Percentiles rank a stretch among this genome's conserved stretches.
These are phyloP conservation scores for Salisapilia sapeloensis DNA, from an alignment of 352 stramenopile genomes.

Conservation along the genomic window DNA sequence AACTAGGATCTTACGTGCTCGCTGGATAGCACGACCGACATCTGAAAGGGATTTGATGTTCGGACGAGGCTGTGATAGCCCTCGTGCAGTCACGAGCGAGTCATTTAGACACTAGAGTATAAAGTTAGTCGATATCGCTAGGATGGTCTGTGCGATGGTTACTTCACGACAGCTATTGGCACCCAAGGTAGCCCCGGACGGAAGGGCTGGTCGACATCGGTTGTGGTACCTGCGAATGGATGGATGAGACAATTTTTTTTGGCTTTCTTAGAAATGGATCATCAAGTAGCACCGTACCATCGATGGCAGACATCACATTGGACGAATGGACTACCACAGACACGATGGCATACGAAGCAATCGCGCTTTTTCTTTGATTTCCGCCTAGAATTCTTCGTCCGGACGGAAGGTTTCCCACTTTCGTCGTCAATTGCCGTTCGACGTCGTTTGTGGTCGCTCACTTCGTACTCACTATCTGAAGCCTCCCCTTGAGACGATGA, in stretches of 20 bases:
- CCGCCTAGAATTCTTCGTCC: too few species aligned
- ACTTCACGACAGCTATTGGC: slow-evolving; percentile 66
- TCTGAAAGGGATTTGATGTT: slow-evolving; percentile 29
- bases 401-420: too few species aligned
- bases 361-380: slow-evolving; percentile 2
- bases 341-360: slow-evolving; percentile 46
- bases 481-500: too few species aligned
- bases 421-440: neutral
- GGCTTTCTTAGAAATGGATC: neutral
- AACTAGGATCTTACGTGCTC: slow-evolving; percentile 79
- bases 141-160: too few species aligned
- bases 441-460: slow-evolving; percentile 1
- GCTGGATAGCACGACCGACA: slow-evolving; percentile 50
- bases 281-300: slow-evolving; percentile 16
- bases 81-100: slow-evolving; percentile 13
- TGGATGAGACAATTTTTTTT: slow-evolving; percentile 3
- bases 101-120: slow-evolving; percentile 23
- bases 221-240: slow-evolving; percentile 18
- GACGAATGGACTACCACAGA: slow-evolving; percentile 25
- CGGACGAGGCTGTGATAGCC: slow-evolving; percentile 10
- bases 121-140: too few species aligned
- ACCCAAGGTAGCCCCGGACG: slow-evolving; percentile 40
- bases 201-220: slow-evolving; percentile 25
- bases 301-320: slow-evolving; percentile 60
- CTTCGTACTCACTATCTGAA: neutral